A percentile compares a stretch with the other conserved stretches of the same genome.
Conservation (phyloP, 768 basidiomycete species). For the Leccinum obscurum region DNA sequence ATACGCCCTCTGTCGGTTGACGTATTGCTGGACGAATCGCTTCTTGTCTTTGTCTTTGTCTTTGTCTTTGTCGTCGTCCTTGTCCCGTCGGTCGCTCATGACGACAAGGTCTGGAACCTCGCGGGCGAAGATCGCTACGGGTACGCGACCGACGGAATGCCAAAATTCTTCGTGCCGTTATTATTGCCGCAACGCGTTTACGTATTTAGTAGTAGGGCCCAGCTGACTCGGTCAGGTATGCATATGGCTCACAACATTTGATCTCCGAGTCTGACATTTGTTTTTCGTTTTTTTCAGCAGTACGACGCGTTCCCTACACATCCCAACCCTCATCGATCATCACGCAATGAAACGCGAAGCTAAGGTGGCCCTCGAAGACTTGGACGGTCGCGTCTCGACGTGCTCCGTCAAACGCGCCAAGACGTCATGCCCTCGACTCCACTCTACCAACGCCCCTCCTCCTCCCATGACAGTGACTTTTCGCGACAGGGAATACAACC, state of each 20-base stretch:
- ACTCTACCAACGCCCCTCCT: conserved; percentile 9
- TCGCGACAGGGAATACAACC: conserved; percentile 38
- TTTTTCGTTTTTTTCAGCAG: neutral
- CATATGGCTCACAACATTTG: neutral
- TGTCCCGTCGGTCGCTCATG: conserved; percentile 34
- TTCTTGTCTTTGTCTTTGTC: conserved; percentile 33
- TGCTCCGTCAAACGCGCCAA: conserved; percentile 27
- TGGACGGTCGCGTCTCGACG: conserved; percentile 10
- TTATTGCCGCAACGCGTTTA: neutral
- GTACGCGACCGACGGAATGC: neutral
- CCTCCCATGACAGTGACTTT: conserved; percentile 36
- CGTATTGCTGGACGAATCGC: conserved; percentile 45
- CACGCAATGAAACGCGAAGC: conserved; percentile 25
- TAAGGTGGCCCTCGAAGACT: conserved; percentile 5
- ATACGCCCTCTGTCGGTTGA: conserved; percentile 50
- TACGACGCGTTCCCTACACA: neutral
- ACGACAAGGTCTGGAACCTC: neutral
- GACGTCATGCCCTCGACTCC: conserved; percentile 17
- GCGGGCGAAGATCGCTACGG: neutral
- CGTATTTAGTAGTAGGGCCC: neutral
- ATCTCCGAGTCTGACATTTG: neutral
- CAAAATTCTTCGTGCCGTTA: neutral
- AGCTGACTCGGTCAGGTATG: too few species aligned
- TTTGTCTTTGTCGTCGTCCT: too few species aligned
- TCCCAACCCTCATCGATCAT: neutral